phyloP scores from a whole-genome alignment of 805 yeast species.

The Vanderwaltozyma tropicalis region DNA sequence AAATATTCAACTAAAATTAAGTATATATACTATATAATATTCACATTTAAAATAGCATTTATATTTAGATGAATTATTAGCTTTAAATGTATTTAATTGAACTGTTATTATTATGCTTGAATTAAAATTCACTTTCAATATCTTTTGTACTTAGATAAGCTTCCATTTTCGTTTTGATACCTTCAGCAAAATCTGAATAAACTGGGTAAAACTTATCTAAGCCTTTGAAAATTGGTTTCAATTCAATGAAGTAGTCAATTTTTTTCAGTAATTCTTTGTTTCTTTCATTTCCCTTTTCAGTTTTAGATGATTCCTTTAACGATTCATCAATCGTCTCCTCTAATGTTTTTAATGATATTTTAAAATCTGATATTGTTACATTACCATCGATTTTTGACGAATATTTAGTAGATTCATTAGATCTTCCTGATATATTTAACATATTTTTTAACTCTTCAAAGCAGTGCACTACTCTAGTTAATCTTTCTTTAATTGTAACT shows the following conservation, averaged over 20 bases:
- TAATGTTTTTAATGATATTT: constrained; percentile 34
- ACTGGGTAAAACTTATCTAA: constrained; percentile 40
- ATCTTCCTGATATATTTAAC: constrained; percentile 19
- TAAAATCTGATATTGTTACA: constrained; percentile 26
- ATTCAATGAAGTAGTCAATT: constrained; percentile 37
- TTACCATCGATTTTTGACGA: neutral
- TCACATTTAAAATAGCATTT: too few species aligned
- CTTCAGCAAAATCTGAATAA: constrained; percentile 41
- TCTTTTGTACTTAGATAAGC: constrained; percentile 25
- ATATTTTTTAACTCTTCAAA: constrained; percentile 37
- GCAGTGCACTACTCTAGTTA: constrained; percentile 36
- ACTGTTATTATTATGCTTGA: neutral
- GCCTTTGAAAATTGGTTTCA: constrained; percentile 45
- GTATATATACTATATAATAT: too few species aligned
- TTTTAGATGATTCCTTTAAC: constrained; percentile 25
- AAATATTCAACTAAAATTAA: too few species aligned
- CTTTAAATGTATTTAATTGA: neutral
- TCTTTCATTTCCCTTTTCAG: constrained; percentile 12
- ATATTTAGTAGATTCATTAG: neutral
- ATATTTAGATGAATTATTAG: too few species aligned
- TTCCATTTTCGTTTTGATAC: constrained; percentile 31
- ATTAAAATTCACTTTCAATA: constrained; percentile 11
- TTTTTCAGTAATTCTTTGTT: constrained; percentile 32
- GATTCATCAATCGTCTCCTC: constrained; percentile 37
- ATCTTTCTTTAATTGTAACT: constrained; percentile 35